Evolutionary conservation across 805 yeast species (phyloP), one percentile per base, ranked within the genome.

Genomic region (Candida manassasensis): DNA sequence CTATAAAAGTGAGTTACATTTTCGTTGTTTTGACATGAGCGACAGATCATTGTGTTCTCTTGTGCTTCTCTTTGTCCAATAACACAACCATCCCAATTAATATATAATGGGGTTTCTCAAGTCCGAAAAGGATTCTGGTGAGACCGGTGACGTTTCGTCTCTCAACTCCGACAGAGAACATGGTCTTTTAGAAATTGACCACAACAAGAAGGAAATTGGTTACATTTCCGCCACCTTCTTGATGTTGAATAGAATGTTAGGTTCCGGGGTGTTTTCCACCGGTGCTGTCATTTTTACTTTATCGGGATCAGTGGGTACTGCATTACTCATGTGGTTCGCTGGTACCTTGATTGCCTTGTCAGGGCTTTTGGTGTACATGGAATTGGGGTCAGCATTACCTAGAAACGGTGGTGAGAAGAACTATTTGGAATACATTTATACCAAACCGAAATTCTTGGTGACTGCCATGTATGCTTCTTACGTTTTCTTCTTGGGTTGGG

Each of bases 321-420:
- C 86, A 2, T 60, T 84, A 39, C 65, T 84, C 44, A 67, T 84
- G 56, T 84, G 93, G 90, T 74, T 74, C 18, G 78, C 77, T 11
- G 94, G 94, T 31, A 72, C 85, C 6, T 43, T 80, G 22, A 84
- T 84, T 44, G 83, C 90, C 3, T 59, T 66, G 39, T 45, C 62
- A 45, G 60, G 71, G 22, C 56, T 81, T 47, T 70, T 76, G 50
- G 86, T 81, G 3, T 84, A 84, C 56, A 76, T 84, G 78, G 93
- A 84, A 52, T 81, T 82, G 55, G 94, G 94, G 11, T 74, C 77
- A 3, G 79, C 77, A 32, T 76, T 83, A 38, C 85, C 86, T 31
- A 75, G 82, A 61, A 84, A 84, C 50, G 95, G 95, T 45, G 95
- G 93, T 46, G 95, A 85, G 52, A 84, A 83, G 59, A 83, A 82